These are phyloP conservation scores for Bisporella sp. DNA, from an alignment of 2,329 filamentous ascomycete genomes.

Conservation along the genomic window DNA sequence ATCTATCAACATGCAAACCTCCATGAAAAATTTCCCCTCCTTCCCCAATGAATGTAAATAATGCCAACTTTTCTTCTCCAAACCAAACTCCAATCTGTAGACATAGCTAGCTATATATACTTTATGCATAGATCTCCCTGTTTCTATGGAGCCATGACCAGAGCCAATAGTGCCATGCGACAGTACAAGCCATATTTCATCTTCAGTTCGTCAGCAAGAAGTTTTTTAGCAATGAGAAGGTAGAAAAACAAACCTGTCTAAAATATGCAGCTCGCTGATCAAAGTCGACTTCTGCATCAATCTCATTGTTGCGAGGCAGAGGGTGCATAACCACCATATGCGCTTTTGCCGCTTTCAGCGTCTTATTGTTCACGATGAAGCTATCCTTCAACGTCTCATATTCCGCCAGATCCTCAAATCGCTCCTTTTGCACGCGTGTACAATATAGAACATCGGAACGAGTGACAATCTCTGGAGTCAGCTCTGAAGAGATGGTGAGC, in stretches of 20 bases:
- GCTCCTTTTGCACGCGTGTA: slow-evolving; percentile 93
- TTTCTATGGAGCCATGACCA: slow-evolving; percentile 63
- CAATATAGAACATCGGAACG: slow-evolving; percentile 92
- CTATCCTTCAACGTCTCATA: slow-evolving; percentile 86
- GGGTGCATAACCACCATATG: slow-evolving; percentile 96
- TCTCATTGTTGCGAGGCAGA: slow-evolving; percentile 86
- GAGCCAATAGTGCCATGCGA: slow-evolving; percentile 91
- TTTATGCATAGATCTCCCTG: too few relatives aligned
- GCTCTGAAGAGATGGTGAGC: slow-evolving; percentile 63
- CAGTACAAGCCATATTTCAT: slow-evolving; percentile 98
- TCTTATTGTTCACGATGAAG: slow-evolving; percentile 84
- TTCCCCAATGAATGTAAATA: too few relatives aligned
- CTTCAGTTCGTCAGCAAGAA: slow-evolving; percentile 37
- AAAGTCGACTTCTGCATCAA: slow-evolving; percentile 94
- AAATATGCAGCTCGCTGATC: slow-evolving; percentile 97
- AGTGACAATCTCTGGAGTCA: slow-evolving; percentile 82
- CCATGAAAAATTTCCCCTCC: too few relatives aligned
- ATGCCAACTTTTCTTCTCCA: too few relatives aligned
- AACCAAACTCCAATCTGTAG: too few relatives aligned
- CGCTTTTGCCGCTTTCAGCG: slow-evolving; percentile 84
- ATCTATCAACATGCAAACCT: too few relatives aligned
- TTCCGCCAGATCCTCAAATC: slow-evolving; percentile 72
- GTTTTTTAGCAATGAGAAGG: neutral
- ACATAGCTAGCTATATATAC: too few relatives aligned
- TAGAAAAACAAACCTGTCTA: slow-evolving; percentile 72